Percentiles rank a stretch among this genome's conserved stretches.
Evolutionary conservation across 2,329 filamentous ascomycete species (phyloP).

Genomic region (Colletotrichum gigasporum): DNA sequence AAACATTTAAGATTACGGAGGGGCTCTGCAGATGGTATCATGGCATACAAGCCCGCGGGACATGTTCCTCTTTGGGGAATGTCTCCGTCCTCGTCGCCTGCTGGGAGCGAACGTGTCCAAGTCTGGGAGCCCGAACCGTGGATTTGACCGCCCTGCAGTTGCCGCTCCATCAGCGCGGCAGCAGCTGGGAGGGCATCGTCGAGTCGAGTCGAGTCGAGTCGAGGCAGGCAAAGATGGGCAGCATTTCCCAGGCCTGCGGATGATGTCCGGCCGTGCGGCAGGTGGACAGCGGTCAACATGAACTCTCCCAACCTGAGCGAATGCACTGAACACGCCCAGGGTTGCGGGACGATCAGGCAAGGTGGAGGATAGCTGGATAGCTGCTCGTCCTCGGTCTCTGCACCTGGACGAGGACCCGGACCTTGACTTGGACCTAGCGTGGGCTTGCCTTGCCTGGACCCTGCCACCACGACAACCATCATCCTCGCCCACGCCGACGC

Average conservation of each 20-base stretch:
- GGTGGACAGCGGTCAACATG: constrained; percentile 24
- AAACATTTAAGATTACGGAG: constrained; percentile 35
- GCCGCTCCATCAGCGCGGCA: not conserved
- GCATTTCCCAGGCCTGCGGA: constrained; percentile 37
- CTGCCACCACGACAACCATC: not conserved
- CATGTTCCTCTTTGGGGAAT: constrained; percentile 20
- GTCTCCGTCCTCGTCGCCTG: constrained; percentile 5
- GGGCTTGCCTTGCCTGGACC: constrained; percentile 22
- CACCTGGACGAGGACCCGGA: constrained; percentile 7
- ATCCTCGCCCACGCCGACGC: constrained; percentile 18
- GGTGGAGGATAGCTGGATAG: constrained; percentile 25
- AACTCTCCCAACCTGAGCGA: constrained; percentile 18
- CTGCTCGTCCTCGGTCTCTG: not conserved
- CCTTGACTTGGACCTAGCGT: constrained; percentile 23
- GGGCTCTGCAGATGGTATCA: constrained; percentile 31
- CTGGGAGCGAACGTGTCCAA: not conserved
- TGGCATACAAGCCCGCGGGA: constrained; percentile 12
- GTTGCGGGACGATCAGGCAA: constrained; percentile 40
- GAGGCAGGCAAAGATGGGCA: constrained; percentile 17
- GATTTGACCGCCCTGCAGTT: not conserved
- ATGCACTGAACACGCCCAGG: constrained; percentile 28
- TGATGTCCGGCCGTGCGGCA: constrained; percentile 31
- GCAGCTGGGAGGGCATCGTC: constrained; percentile 27
- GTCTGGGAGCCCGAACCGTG: constrained; percentile 23
- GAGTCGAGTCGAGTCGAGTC: constrained; percentile 38